Conservation (phyloP, 176 grass and related monocot species). For the Cenchrus fungigraminus region DNA sequence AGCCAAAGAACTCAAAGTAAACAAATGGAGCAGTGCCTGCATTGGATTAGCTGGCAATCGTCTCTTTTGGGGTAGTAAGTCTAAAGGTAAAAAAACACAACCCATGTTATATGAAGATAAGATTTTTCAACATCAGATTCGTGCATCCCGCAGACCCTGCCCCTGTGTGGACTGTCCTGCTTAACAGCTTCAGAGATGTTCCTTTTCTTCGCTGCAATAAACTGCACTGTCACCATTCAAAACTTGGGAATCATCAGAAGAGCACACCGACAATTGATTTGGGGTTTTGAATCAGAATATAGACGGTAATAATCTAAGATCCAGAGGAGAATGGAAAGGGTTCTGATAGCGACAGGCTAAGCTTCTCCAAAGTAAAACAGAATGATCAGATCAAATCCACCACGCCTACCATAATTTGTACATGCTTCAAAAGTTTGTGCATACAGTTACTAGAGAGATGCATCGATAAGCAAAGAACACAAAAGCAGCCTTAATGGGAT, state of each 20-base stretch:
- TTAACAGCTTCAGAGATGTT: conserved; percentile 30
- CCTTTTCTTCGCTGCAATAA: conserved; percentile 29
- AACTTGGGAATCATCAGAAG: conserved; percentile 19
- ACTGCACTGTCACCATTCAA: conserved; percentile 4
- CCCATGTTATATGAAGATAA: conserved; percentile 56
- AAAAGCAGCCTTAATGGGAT: conserved; percentile 56
- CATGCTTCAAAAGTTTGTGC: conserved; percentile 56
- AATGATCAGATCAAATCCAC: conserved; percentile 36
- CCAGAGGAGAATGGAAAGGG: conserved; percentile 1
- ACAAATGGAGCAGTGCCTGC: conserved; percentile 62
- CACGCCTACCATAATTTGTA: conserved; percentile 58
- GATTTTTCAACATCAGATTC: conserved; percentile 48
- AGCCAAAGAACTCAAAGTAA: conserved; percentile 53
- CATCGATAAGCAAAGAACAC: conserved; percentile 47
- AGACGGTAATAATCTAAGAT: conserved; percentile 10
- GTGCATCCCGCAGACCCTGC: conserved; percentile 42
- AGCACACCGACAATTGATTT: background rate
- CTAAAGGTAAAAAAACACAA: conserved; percentile 61
- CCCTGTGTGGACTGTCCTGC: conserved; percentile 41
- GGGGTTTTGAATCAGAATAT: background rate
- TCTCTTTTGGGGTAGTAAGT: conserved; percentile 56
- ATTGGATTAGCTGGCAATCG: conserved; percentile 64
- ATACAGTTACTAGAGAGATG: conserved; percentile 47
- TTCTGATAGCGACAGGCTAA: conserved; percentile 39
- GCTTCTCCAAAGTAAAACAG: conserved; percentile 47